Evolutionary conservation across 192 early-diverging fungal species (phyloP), one percentile per base, ranked within the genome.

Genomic region (Entrophospora sp.): DNA sequence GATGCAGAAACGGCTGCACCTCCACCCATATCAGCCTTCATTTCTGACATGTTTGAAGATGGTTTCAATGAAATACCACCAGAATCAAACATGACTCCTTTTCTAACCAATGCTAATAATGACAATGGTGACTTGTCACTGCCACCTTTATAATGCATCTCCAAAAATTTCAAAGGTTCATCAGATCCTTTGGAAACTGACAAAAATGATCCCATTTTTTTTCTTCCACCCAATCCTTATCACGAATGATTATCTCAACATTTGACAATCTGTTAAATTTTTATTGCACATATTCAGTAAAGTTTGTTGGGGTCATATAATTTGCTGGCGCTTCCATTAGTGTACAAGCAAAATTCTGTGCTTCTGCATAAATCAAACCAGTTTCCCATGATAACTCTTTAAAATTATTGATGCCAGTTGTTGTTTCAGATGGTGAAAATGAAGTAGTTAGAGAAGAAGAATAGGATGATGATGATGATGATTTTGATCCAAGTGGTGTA

Each of bases 11-110:
- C 90, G 0, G 83, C 79, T 0, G 95, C 93, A n/a, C 91, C 94
- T 27, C 94, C 93, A 37, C 88, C 92, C 91, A 97, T 94, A 68
- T 97, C 95, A 56, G 91, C 93, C 73, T 95, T 95, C 95, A 97
- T 97, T 61, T 82, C 42, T 9, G 87, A 87, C 95, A 97, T 97
- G 51, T 81, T 83, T 44, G 76, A 75, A n/a, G 87, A 85, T 16
- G 91, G 90, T 74, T 97, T 97, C 38, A 97, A 76, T 27, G 87
- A 92, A 66, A 91, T 89, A 37, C 90, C 90, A 53, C 91, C 91
- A 79, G 81, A 73, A 69, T 93, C 91, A 75, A 90, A 93, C 3
- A 89, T 91, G 20, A 95, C 60, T 67, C 71, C 94, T 81, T 97
- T 97, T 60, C 95, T 94, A 18, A 97, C 91, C 51, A 96, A 72